Evolutionary conservation across 441 rosid genomes (phyloP).

Genomic region (Macaranga tanarius): DNA sequence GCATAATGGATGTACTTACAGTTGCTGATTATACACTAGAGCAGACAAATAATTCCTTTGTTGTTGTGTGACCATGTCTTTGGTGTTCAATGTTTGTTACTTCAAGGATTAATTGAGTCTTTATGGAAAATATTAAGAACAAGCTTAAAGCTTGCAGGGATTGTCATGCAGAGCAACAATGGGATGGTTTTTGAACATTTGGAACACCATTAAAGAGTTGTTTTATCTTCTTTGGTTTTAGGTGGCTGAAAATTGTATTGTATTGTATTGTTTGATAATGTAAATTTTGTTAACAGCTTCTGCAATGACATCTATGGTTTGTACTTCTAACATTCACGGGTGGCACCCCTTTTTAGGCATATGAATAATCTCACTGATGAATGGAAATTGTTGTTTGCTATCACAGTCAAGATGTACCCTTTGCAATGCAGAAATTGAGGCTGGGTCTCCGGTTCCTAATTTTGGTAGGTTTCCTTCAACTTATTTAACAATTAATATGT

Average conservation of each 20-base stretch:
- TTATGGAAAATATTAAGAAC: too few species aligned
- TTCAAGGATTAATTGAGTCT: background rate
- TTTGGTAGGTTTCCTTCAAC: conserved; percentile 52
- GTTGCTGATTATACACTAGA: conserved; percentile 21
- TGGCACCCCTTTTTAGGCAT: background rate
- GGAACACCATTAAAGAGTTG: background rate
- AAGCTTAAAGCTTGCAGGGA: background rate
- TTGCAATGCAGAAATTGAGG: conserved; percentile 77
- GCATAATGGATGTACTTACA: conserved; percentile 11
- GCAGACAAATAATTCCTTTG: conserved; percentile 22
- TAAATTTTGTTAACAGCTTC: background rate
- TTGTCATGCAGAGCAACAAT: background rate
- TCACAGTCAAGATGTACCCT: conserved; percentile 88
- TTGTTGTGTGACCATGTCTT: background rate
- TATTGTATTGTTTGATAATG: background rate
- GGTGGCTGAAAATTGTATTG: background rate
- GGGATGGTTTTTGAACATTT: background rate
- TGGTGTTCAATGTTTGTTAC: background rate
- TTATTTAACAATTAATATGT: conserved; percentile 12
- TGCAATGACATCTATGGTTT: background rate
- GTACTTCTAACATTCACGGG: background rate
- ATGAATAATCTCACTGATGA: conserved; percentile 6
- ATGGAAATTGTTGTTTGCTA: conserved; percentile 35
- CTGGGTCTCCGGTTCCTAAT: conserved; percentile 74
- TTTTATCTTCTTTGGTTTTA: background rate